Conservation (phyloP, 2,329 filamentous ascomycete species). For the Orbilia blumenaviensis region DNA sequence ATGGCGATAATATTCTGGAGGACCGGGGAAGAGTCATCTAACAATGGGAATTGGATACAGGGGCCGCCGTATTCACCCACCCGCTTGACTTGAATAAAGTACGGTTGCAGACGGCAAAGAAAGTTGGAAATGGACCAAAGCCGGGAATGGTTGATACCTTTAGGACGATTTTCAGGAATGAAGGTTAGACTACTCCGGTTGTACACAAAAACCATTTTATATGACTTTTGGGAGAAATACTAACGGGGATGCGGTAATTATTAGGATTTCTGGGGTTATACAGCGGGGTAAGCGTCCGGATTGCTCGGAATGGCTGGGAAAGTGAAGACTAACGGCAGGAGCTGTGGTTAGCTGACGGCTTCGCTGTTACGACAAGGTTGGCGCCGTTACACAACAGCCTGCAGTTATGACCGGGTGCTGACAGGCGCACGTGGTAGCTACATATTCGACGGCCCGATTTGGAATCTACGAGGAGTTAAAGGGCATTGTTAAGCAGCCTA, state of each 20-base stretch:
- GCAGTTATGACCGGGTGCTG: background rate
- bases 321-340: background rate
- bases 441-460: slow-evolving; percentile 96
- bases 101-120: slow-evolving; percentile 57
- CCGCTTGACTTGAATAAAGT: slow-evolving; percentile 69
- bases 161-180: slow-evolving; percentile 76
- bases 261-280: slow-evolving; percentile 76
- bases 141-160: slow-evolving; percentile 80
- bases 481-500: slow-evolving; percentile 68
- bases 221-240: no score
- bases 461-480: slow-evolving; percentile 97
- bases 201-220: no score
- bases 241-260: background rate
- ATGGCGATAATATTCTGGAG: background rate
- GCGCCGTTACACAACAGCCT: background rate
- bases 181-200: slow-evolving; percentile 66
- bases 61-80: slow-evolving; percentile 87
- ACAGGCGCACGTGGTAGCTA: slow-evolving; percentile 66
- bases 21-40: background rate
- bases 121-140: slow-evolving; percentile 53
- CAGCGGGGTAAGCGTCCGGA: slow-evolving; percentile 70
- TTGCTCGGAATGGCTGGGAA: slow-evolving; percentile 8
- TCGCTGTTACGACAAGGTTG: slow-evolving; percentile 82
- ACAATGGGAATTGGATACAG: slow-evolving; percentile 3
- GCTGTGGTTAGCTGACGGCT: slow-evolving; percentile 74